Evolutionary conservation across 2,329 filamentous ascomycete species (phyloP).

Genomic region (Xylariaceae sp.): DNA sequence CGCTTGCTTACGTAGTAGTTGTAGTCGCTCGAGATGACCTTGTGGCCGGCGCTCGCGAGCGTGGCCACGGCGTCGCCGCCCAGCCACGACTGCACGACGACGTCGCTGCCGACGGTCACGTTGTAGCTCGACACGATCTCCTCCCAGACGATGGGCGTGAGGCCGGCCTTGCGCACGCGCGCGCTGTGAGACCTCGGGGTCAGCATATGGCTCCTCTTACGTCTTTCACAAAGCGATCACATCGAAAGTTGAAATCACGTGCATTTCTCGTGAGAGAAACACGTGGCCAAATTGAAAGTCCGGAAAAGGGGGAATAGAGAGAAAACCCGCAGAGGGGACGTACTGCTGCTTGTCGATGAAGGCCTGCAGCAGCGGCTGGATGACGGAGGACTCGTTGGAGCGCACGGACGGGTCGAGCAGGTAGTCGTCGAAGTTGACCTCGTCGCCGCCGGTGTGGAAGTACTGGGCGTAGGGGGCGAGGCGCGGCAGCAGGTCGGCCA

Average conservation of each 20-base stretch:
- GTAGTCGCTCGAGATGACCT: slow-evolving; percentile 68
- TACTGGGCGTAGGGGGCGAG: slow-evolving; percentile 61
- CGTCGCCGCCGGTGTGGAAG: slow-evolving; percentile 85
- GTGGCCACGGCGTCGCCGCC: slow-evolving; percentile 53
- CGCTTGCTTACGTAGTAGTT: slow-evolving; percentile 59
- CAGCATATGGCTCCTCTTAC: no score
- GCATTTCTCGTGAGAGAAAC: no score
- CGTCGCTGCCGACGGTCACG: slow-evolving; percentile 60
- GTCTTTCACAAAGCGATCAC: no score
- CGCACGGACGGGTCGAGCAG: slow-evolving; percentile 63
- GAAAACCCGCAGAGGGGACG: no score
- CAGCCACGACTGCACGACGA: slow-evolving; percentile 74
- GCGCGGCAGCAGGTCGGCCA: slow-evolving; percentile 69
- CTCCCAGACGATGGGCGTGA: slow-evolving; percentile 79
- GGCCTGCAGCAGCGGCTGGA: slow-evolving; percentile 69
- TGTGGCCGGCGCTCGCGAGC: slow-evolving; percentile 56
- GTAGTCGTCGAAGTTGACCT: slow-evolving; percentile 73
- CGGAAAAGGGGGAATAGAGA: no score
- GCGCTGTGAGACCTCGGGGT: no score
- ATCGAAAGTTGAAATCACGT: no score
- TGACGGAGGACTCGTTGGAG: slow-evolving; percentile 55
- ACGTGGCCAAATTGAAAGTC: no score
- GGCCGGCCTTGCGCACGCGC: slow-evolving; percentile 53
- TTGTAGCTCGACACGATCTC: slow-evolving; percentile 78
- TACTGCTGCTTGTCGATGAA: slow-evolving; percentile 67